Evolutionary conservation across 441 rosid species (phyloP).

Genomic region (Sinapis alba): DNA sequence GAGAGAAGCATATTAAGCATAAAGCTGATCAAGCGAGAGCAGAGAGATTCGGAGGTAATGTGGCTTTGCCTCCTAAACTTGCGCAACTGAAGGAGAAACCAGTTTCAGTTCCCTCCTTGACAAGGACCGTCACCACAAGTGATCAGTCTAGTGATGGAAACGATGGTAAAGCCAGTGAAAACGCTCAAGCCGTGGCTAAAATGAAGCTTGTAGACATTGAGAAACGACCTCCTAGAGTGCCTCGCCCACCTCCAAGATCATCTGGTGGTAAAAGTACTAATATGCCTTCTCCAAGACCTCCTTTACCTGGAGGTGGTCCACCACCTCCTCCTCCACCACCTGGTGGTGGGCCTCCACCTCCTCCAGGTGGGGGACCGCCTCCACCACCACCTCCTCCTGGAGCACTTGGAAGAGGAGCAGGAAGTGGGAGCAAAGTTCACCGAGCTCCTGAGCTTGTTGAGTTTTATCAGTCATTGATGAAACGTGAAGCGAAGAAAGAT

Average conservation of each 20-base stretch:
- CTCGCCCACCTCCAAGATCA: constrained; percentile 86
- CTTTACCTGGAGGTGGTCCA: constrained; percentile 49
- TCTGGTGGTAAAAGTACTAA: constrained; percentile 44
- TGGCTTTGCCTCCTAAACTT: constrained; percentile 72
- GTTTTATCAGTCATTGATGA: constrained; percentile 93
- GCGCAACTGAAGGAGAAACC: constrained; percentile 77
- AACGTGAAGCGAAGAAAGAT: constrained; percentile 94
- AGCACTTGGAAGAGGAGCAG: constrained; percentile 74
- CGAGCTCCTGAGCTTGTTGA: constrained; percentile 95
- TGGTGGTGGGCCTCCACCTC: constrained; percentile 73
- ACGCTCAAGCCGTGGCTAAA: constrained; percentile 62
- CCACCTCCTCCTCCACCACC: constrained; percentile 67
- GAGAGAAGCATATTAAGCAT: constrained; percentile 85
- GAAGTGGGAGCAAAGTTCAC: constrained; percentile 83
- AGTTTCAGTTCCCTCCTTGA: constrained; percentile 27
- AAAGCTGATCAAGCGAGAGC: constrained; percentile 86
- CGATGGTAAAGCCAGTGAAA: constrained; percentile 38
- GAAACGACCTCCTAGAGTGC: constrained; percentile 84
- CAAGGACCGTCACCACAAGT: constrained; percentile 41
- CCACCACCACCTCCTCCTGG: constrained; percentile 90
- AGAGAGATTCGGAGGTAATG: constrained; percentile 59
- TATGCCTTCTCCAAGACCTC: constrained; percentile 48
- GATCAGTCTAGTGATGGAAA: constrained; percentile 56
- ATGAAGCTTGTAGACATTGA: constrained; percentile 73
- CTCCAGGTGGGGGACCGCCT: constrained; percentile 64